phyloP scores from a whole-genome alignment of 164 flowering plant species.

The Annona cherimola region DNA sequence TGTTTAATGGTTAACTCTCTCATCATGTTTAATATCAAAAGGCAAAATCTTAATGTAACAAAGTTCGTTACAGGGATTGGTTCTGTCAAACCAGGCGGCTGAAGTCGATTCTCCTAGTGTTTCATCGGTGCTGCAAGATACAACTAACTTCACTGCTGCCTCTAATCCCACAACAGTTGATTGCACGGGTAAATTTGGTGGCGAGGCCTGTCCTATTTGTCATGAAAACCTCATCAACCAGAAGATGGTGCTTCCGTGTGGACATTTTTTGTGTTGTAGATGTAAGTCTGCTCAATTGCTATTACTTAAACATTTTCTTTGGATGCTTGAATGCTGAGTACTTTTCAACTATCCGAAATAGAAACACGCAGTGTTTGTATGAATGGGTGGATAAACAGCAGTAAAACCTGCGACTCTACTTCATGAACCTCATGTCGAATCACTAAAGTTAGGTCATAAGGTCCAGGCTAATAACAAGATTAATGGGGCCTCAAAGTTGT shows the following conservation, averaged over 20 bases:
- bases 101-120: slow-evolving; percentile 19
- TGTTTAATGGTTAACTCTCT: background rate
- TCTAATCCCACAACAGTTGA: slow-evolving; percentile 17
- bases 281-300: slow-evolving; percentile 44
- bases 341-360: background rate
- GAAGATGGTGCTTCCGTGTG: slow-evolving; percentile 96
- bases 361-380: background rate
- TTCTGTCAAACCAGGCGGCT: slow-evolving; percentile 45
- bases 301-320: background rate
- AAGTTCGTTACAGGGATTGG: slow-evolving; percentile 58
- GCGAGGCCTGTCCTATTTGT: slow-evolving; percentile 84
- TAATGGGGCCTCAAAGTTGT: no score
- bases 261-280: slow-evolving; percentile 86
- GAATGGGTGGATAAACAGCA: background rate
- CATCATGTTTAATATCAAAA: no score
- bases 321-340: background rate
- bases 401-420: background rate
- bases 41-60: background rate
- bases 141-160: slow-evolving; percentile 13
- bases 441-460: no score
- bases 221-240: slow-evolving; percentile 69
- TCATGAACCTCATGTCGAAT: background rate
- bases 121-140: slow-evolving; percentile 33
- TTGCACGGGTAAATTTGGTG: slow-evolving; percentile 25
- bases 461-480: no score